Conservation (phyloP, 2,329 filamentous ascomycete species). For the Exophiala alcalophila region DNA sequence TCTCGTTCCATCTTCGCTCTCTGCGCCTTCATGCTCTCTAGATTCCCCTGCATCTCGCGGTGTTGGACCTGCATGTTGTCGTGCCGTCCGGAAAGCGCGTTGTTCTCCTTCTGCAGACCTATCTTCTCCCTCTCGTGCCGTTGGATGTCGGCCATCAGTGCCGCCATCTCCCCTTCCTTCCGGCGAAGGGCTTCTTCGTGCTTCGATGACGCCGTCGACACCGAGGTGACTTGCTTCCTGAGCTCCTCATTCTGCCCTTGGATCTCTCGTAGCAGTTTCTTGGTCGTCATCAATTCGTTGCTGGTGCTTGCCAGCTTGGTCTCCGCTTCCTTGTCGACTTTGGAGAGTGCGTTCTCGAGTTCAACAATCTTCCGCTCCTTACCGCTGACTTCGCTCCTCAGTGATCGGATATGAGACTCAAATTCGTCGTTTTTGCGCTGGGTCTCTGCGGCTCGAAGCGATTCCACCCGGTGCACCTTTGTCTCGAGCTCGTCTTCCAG, state of each 20-base stretch:
- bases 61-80: constrained; percentile 73
- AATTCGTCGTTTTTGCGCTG: constrained; percentile 24
- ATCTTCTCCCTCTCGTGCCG: constrained; percentile 78
- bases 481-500: constrained; percentile 64
- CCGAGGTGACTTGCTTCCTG: constrained; percentile 77
- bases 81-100: constrained; percentile 68
- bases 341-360: constrained; percentile 76
- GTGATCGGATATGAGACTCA: constrained; percentile 71
- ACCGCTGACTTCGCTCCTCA: constrained; percentile 82
- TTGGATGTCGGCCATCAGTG: constrained; percentile 80
- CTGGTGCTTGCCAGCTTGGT: constrained; percentile 73
- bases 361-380: constrained; percentile 90
- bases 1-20: constrained; percentile 83
- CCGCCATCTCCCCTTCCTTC: constrained; percentile 87
- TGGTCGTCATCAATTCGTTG: constrained; percentile 74
- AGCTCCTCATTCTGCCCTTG: constrained; percentile 76
- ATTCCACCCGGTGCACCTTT: constrained; percentile 25
- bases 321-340: constrained; percentile 84
- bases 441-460: constrained; percentile 22
- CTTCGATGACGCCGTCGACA: constrained; percentile 87
- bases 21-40: constrained; percentile 80
- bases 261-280: constrained; percentile 72
- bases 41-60: constrained; percentile 80
- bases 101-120: constrained; percentile 74
- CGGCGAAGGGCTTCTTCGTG: constrained; percentile 91